Evolutionary conservation across 352 stramenopile species (phyloP).

Genomic region (Globisporangium cederbergense): DNA sequence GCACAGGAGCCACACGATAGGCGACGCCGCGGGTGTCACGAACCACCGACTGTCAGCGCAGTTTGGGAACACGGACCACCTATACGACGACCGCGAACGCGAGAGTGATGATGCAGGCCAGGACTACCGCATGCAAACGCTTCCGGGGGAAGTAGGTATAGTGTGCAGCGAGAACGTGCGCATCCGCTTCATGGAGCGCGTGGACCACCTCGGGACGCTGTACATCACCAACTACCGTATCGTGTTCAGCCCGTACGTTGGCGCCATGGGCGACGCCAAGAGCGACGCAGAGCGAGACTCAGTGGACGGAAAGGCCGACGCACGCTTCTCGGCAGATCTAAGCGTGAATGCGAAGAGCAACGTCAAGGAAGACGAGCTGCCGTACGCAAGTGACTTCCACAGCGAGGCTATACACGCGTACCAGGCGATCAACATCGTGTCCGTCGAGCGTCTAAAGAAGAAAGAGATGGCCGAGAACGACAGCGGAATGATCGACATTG

Average conservation of each 20-base stretch:
- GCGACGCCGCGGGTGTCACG: slow-evolving; percentile 4
- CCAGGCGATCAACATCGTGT: slow-evolving; percentile 64
- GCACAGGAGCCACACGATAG: slow-evolving; percentile 6
- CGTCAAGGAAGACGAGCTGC: slow-evolving; percentile 40
- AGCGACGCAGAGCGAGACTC: slow-evolving; percentile 6
- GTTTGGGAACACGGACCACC: slow-evolving; percentile 21
- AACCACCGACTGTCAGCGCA: slow-evolving; percentile 17
- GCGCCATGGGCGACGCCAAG: background rate
- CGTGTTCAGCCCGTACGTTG: slow-evolving; percentile 57
- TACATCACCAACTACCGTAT: slow-evolving; percentile 83
- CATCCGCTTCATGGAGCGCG: slow-evolving; percentile 44
- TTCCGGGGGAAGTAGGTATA: slow-evolving; percentile 66
- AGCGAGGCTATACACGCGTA: slow-evolving; percentile 45
- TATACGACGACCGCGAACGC: slow-evolving; percentile 20
- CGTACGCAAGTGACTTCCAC: slow-evolving; percentile 40
- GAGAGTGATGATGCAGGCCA: slow-evolving; percentile 19
- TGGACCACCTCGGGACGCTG: slow-evolving; percentile 52
- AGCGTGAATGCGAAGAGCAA: slow-evolving; percentile 23
- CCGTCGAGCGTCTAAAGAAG: slow-evolving; percentile 70
- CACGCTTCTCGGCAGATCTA: slow-evolving; percentile 20
- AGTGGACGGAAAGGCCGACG: background rate
- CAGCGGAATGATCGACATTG: slow-evolving; percentile 62
- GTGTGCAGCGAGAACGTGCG: slow-evolving; percentile 60
- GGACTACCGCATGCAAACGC: slow-evolving; percentile 38
- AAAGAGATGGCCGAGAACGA: slow-evolving; percentile 77